Evolutionary conservation across 257 asterid genomes (phyloP), one percentile per base, ranked within the genome.

Genomic region (Linderniella brevidens): DNA sequence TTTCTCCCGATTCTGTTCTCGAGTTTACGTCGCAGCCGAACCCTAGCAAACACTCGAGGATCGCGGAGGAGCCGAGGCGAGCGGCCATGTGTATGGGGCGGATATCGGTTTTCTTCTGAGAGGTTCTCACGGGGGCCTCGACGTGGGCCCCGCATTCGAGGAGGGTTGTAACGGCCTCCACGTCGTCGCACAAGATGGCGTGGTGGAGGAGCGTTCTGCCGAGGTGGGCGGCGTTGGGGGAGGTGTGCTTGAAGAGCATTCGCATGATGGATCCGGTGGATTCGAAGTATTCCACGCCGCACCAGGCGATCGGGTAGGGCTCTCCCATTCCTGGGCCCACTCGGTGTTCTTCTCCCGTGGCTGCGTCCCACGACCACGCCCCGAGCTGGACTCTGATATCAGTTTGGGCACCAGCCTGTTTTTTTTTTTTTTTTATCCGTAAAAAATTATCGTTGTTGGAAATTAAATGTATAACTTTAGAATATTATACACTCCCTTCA

Each of bases 251-350:
- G 38, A 83, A 79, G 53, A 83, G 92, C 74, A 66, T 69, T 47
- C 29, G 68, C 55, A 83, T 58, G 58, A 83, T 79, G 25, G 78
- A 53, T 44, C 94, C 92, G 13, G 69, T 79, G 46, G 66, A 75
- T 75, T 83, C 94, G 48, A 71, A 83, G 61, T 79, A 83, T 62
- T 76, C 94, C 55, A 79, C 80, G 5, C 88, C 88, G 40, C 92
- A 83, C 94, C 92, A 83, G 42, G 82, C 64, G 53, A 74, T 49
- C 17, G 79, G 71, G 63, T 76, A 79, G 56, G 92, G 82, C 59
- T 83, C 88, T 17, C 85, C 88, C 20, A 83, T 64, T 38, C 92
- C 92, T 37, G 88, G 92, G 53, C 92, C 94, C 14, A 83, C 94
- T 53, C 88, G 72, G 36, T 60, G 59, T 70, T 79, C 94, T 62